Percentiles rank a stretch among this genome's conserved stretches.
These are phyloP conservation scores for Adenanthera pavonina DNA, from an alignment of 306 rosid species.

Conservation along the genomic window DNA sequence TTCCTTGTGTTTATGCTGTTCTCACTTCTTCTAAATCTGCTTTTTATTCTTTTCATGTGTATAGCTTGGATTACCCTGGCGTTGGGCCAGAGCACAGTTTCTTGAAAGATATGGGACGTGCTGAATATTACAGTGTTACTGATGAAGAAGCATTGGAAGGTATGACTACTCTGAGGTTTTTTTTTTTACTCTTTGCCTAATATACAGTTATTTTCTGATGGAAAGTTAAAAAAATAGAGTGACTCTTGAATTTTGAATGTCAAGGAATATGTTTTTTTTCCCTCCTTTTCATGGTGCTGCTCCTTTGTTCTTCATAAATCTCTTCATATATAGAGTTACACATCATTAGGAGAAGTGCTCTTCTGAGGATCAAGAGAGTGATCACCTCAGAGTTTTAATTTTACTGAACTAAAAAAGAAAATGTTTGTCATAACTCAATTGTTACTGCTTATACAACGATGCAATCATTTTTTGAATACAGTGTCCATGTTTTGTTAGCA, in stretches of 20 bases:
- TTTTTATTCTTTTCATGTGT: slow-evolving; percentile 20
- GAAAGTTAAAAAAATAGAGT: slow-evolving; percentile 6
- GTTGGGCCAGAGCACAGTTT: slow-evolving; percentile 99
- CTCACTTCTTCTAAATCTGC: slow-evolving; percentile 22
- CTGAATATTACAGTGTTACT: slow-evolving; percentile 74
- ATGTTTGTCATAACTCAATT: neutral
- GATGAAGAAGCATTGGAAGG: slow-evolving; percentile 96
- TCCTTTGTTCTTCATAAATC: slow-evolving; percentile 19
- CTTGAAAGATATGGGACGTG: slow-evolving; percentile 80
- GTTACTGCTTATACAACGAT: neutral
- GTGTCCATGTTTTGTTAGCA: slow-evolving; percentile 5
- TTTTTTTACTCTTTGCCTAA: neutral
- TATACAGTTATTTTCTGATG: slow-evolving; percentile 10
- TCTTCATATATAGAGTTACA: neutral
- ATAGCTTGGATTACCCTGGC: slow-evolving; percentile 97
- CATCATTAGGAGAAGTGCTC: neutral
- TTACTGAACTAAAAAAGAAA: neutral
- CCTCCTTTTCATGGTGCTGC: neutral
- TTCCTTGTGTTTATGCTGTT: slow-evolving; percentile 27
- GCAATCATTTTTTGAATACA: neutral
- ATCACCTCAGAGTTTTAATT: neutral
- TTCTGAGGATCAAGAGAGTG: neutral
- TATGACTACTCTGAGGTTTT: slow-evolving; percentile 37
- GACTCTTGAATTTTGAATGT: slow-evolving; percentile 18
- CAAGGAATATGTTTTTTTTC: slow-evolving; percentile 15